phyloP scores from a whole-genome alignment of 2,329 filamentous ascomycete species.

The Epichloe typhina region DNA sequence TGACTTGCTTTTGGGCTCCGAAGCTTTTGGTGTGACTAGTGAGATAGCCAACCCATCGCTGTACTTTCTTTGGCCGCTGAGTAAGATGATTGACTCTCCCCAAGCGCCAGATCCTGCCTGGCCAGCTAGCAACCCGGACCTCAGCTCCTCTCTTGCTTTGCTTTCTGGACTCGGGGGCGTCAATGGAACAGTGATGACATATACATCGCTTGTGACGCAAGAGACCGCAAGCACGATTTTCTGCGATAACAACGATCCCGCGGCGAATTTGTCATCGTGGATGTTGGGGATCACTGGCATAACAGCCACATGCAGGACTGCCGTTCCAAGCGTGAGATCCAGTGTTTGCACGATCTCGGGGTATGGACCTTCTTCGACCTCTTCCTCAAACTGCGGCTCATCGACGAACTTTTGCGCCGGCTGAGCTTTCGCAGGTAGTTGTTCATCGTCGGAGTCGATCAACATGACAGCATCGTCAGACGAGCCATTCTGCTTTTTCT shows the following conservation, averaged over 20 bases:
- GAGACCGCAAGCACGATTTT: slow-evolving; percentile 49
- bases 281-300: slow-evolving; percentile 37
- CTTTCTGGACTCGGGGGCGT: slow-evolving; percentile 48
- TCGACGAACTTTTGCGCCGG: slow-evolving; percentile 29
- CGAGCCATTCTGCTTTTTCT: slow-evolving; percentile 38
- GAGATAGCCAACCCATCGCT: slow-evolving; percentile 45
- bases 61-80: slow-evolving; percentile 39
- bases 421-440: slow-evolving; percentile 22
- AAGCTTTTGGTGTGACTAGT: slow-evolving; percentile 29
- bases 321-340: slow-evolving; percentile 45
- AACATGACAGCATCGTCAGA: slow-evolving; percentile 44
- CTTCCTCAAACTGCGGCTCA: slow-evolving; percentile 45
- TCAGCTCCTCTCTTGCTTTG: slow-evolving; percentile 42
- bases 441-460: slow-evolving; percentile 50
- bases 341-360: slow-evolving; percentile 46
- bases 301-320: slow-evolving; percentile 42
- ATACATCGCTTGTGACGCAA: slow-evolving; percentile 43
- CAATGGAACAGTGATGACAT: slow-evolving; percentile 45
- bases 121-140: slow-evolving; percentile 34
- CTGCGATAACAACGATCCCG: slow-evolving; percentile 35
- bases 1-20: slow-evolving; percentile 23
- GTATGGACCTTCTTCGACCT: slow-evolving; percentile 34
- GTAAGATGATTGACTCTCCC: slow-evolving; percentile 43
- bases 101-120: slow-evolving; percentile 48
- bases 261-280: slow-evolving; percentile 34